Conservation (phyloP, 139 green algal species). For the Micractinium sp. region DNA sequence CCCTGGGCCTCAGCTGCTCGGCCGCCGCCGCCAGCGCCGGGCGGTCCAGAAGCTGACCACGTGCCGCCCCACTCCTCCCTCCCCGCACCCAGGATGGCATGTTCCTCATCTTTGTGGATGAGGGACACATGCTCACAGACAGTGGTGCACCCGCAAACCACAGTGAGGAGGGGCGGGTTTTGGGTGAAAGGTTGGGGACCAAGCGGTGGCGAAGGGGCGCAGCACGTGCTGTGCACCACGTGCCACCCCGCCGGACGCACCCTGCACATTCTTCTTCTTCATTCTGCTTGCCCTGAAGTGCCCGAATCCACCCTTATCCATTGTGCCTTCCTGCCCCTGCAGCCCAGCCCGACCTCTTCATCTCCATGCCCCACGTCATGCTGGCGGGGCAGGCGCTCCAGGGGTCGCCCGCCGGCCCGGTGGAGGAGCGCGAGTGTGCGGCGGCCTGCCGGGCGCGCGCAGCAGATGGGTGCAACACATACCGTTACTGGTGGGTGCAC, state of each 20-base stretch:
- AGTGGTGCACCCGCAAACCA: neutral
- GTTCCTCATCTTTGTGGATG: neutral
- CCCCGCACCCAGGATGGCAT: neutral
- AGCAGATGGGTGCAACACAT: too few species aligned
- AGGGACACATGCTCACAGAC: neutral
- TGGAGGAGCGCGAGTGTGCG: conserved; percentile 5
- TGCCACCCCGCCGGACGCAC: neutral
- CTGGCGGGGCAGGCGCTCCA: conserved; percentile 1
- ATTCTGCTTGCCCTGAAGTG: too few species aligned
- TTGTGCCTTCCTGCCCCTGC: neutral
- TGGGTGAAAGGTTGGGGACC: neutral
- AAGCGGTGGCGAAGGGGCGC: neutral
- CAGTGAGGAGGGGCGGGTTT: neutral
- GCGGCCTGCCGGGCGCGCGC: neutral
- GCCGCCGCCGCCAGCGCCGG: too few species aligned
- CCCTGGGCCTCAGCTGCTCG: too few species aligned
- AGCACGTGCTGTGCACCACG: neutral
- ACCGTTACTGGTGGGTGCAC: neutral
- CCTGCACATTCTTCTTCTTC: too few species aligned
- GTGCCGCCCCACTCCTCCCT: too few species aligned
- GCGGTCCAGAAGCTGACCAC: too few species aligned
- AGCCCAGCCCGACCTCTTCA: neutral
- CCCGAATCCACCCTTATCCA: neutral
- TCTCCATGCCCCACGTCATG: conserved; percentile 6
- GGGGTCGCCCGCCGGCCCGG: neutral